Evolutionary conservation across 1,284 basidiomycete species (phyloP).

Genomic region (Rhodotorula sp.): DNA sequence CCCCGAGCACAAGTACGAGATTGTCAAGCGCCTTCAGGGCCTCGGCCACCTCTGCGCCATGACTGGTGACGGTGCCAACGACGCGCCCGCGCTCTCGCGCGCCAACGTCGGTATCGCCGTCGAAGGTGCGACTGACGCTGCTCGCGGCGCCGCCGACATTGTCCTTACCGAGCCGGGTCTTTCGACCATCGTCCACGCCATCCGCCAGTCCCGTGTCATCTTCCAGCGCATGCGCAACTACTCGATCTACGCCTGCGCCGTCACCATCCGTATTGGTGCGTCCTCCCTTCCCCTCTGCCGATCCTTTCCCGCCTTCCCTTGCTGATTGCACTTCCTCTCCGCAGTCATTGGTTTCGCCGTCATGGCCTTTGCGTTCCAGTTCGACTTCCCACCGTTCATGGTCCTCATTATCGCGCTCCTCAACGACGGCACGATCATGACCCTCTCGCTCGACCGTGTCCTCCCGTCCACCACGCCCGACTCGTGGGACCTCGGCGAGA

Average conservation of each 20-base stretch:
- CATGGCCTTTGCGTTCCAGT: slow-evolving; percentile 92
- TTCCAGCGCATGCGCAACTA: slow-evolving; percentile 99
- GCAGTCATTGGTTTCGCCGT: slow-evolving; percentile 88
- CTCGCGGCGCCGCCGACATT: slow-evolving; percentile 92
- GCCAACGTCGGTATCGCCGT: slow-evolving; percentile 97
- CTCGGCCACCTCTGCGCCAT: slow-evolving; percentile 58
- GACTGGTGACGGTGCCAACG: slow-evolving; percentile 96
- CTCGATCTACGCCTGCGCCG: slow-evolving; percentile 64
- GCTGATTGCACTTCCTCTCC: slow-evolving; percentile 49
- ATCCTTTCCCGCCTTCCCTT: slow-evolving; percentile 44
- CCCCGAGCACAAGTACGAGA: slow-evolving; percentile 85
- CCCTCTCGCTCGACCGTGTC: slow-evolving; percentile 90
- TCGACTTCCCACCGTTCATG: slow-evolving; percentile 99
- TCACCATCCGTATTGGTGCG: slow-evolving; percentile 43
- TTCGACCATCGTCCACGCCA: slow-evolving; percentile 94
- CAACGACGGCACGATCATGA: slow-evolving; percentile 99
- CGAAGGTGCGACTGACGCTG: slow-evolving; percentile 93
- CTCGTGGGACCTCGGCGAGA: slow-evolving; percentile 94
- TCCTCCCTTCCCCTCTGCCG: neutral
- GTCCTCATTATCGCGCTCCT: slow-evolving; percentile 94
- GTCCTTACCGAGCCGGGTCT: slow-evolving; percentile 94
- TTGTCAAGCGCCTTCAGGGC: slow-evolving; percentile 90
- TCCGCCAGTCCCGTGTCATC: slow-evolving; percentile 90
- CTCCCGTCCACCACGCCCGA: slow-evolving; percentile 82
- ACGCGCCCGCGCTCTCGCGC: slow-evolving; percentile 87